These are phyloP conservation scores for Collariella sp. DNA, from an alignment of 495 filamentous ascomycete genomes.

Conservation along the genomic window DNA sequence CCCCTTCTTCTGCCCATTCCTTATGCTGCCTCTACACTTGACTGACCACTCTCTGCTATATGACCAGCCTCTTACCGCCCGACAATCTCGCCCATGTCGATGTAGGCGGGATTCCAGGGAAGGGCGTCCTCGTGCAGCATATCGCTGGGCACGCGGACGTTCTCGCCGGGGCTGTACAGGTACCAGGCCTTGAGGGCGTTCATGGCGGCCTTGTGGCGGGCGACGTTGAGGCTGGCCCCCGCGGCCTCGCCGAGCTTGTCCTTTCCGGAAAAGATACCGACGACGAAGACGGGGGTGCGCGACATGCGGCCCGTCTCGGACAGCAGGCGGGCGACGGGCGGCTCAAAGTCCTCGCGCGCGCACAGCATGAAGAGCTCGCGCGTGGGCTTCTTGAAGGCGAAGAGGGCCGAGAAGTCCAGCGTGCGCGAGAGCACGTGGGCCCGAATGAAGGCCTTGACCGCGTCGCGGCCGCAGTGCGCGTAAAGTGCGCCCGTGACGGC, in stretches of 20 bases:
- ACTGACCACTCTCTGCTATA: too few species aligned
- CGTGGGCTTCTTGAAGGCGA: constrained; percentile 73
- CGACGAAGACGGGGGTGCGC: constrained; percentile 82
- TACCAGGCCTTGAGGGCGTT: constrained; percentile 90
- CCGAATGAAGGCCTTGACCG: constrained; percentile 70
- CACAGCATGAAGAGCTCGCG: constrained; percentile 74
- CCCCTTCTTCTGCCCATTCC: background rate
- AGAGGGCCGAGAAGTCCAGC: constrained; percentile 65
- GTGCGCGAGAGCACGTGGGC: constrained; percentile 74
- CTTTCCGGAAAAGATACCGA: constrained; percentile 80
- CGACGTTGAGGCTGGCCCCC: constrained; percentile 65
- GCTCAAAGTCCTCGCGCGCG: constrained; percentile 77
- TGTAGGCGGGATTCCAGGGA: constrained; percentile 70
- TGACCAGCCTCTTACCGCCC: constrained; percentile 21
- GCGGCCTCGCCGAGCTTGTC: constrained; percentile 85
- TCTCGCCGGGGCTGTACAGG: constrained; percentile 67
- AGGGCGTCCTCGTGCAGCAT: constrained; percentile 53
- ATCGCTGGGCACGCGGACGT: constrained; percentile 69
- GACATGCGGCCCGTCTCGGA: constrained; percentile 79
- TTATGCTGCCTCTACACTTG: background rate
- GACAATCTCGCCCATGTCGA: constrained; percentile 88
- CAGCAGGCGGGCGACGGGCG: constrained; percentile 75
- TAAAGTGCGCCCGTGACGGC: constrained; percentile 79
- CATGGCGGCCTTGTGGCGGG: constrained; percentile 67
- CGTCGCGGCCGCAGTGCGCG: constrained; percentile 61